A percentile compares a stretch with the other conserved stretches of the same genome.
phyloP scores from a whole-genome alignment of 306 rosid genomes.

The Crotalaria pallida region DNA sequence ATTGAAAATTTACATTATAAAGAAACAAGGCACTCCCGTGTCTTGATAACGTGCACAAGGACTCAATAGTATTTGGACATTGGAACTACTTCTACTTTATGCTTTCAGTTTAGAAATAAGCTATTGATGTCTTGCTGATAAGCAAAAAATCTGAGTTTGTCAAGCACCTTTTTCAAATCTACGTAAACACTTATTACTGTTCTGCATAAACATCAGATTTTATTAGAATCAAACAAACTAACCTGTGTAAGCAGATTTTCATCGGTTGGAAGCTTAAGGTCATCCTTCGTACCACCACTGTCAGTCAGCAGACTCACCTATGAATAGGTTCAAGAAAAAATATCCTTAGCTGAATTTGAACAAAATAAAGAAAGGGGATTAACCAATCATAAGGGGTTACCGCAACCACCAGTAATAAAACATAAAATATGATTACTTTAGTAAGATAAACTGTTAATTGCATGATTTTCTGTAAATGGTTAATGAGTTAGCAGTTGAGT shows the following conservation, averaged over 20 bases:
- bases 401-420: not conserved
- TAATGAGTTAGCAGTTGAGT: not conserved
- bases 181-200: too few species aligned
- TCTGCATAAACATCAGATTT: not conserved
- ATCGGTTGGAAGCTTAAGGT: conserved; percentile 93
- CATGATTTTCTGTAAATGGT: not conserved
- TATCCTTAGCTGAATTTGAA: not conserved
- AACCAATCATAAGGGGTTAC: not conserved
- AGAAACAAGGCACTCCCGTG: too few species aligned
- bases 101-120: not conserved
- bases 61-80: too few species aligned
- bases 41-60: too few species aligned
- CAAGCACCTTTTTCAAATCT: too few species aligned
- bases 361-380: not conserved
- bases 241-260: conserved; percentile 83
- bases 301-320: conserved; percentile 97
- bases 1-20: too few species aligned
- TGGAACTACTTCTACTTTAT: not conserved
- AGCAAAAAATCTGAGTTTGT: too few species aligned
- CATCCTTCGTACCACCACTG: conserved; percentile 89
- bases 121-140: too few species aligned
- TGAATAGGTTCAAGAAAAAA: conserved; percentile 10
- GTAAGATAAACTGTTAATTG: not conserved
- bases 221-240: not conserved
- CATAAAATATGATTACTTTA: not conserved